Conservation (phyloP, 2,329 filamentous ascomycete species). For the Trematosphaeria pertusa region DNA sequence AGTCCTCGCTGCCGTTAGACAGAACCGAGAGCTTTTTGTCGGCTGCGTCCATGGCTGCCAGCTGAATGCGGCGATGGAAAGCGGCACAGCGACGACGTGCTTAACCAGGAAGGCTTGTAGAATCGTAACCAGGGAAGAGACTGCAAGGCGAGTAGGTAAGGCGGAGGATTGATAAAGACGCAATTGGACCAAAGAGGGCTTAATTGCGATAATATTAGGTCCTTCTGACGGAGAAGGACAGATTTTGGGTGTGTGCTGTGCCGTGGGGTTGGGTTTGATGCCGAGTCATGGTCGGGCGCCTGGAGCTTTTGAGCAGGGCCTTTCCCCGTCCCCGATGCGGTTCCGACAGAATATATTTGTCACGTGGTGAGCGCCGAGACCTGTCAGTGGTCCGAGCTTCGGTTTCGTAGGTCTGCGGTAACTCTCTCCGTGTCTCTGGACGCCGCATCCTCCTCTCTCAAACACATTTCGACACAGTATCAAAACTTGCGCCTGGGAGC, state of each 20-base stretch:
- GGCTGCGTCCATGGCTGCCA: slow-evolving; percentile 9
- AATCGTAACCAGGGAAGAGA: too few species aligned
- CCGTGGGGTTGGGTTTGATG: not conserved
- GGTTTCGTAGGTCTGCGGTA: slow-evolving; percentile 20
- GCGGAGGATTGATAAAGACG: too few species aligned
- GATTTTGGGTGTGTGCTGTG: slow-evolving; percentile 3
- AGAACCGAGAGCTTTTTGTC: slow-evolving; percentile 32
- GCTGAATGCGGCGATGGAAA: not conserved
- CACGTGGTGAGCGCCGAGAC: slow-evolving; percentile 8
- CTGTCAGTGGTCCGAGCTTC: slow-evolving; percentile 3
- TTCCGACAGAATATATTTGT: too few species aligned
- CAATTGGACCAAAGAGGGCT: not conserved
- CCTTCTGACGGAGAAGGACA: not conserved
- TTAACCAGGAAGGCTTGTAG: too few species aligned
- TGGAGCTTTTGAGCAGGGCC: too few species aligned
- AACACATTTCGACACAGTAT: slow-evolving; percentile 12
- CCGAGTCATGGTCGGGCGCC: too few species aligned
- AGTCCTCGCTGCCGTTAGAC: slow-evolving; percentile 35
- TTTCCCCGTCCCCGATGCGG: too few species aligned
- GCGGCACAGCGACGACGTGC: too few species aligned
- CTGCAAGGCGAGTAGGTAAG: too few species aligned
- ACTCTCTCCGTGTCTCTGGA: slow-evolving; percentile 8
- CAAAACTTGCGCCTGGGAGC: too few species aligned
- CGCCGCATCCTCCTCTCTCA: slow-evolving; percentile 3
- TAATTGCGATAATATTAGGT: not conserved